These are phyloP conservation scores for Colletotrichum higginsianum DNA, from an alignment of 2,329 filamentous ascomycete genomes.

Conservation along the genomic window DNA sequence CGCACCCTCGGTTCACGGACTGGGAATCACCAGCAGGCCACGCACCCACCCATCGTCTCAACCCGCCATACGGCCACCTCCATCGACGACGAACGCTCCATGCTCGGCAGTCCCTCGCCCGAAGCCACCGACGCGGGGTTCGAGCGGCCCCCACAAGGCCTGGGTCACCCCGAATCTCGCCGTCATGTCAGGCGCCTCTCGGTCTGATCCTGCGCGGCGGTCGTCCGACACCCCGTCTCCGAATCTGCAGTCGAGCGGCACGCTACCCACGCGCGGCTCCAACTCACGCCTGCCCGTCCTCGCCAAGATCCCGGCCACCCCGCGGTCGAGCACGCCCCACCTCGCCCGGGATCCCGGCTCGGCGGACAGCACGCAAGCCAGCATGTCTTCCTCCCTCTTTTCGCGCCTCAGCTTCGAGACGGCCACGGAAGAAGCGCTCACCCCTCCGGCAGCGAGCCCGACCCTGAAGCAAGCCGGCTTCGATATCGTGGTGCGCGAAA, in stretches of 20 bases:
- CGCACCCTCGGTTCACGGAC: neutral
- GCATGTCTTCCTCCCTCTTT: constrained; percentile 59
- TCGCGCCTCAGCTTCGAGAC: constrained; percentile 55
- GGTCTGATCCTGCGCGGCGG: constrained; percentile 43
- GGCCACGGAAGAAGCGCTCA: constrained; percentile 45
- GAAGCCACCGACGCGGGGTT: neutral
- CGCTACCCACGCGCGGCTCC: constrained; percentile 54
- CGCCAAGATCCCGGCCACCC: constrained; percentile 50
- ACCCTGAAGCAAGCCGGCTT: constrained; percentile 43
- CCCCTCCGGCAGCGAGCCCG: constrained; percentile 51
- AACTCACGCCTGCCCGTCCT: constrained; percentile 56
- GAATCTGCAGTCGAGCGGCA: constrained; percentile 45
- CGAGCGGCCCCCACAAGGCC: constrained; percentile 12
- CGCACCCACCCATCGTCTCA: constrained; percentile 14
- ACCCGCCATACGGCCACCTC: constrained; percentile 2
- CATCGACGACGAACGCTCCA: neutral
- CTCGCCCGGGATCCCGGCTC: constrained; percentile 55
- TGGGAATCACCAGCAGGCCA: constrained; percentile 8
- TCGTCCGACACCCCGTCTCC: constrained; percentile 44
- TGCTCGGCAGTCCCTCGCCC: neutral
- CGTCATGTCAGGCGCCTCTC: constrained; percentile 36
- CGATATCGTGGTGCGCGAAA: constrained; percentile 26
- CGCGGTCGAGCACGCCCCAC: constrained; percentile 54
- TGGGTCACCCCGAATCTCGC: constrained; percentile 18
- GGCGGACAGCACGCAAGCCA: constrained; percentile 55